Conservation (phyloP, 2,329 filamentous ascomycete species). For the Peltaster fructicola region DNA sequence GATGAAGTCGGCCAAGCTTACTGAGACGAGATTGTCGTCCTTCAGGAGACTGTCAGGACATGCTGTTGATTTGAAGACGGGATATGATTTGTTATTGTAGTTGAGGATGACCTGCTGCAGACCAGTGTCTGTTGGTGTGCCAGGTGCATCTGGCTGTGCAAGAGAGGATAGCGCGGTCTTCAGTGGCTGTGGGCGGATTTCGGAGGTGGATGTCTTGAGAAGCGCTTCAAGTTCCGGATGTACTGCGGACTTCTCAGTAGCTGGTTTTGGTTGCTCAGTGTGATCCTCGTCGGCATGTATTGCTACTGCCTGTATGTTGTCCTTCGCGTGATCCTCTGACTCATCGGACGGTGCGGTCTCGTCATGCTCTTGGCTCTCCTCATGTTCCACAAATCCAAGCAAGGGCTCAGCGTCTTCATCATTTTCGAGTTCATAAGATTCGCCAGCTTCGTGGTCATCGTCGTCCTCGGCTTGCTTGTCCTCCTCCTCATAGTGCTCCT, state of each 20-base stretch:
- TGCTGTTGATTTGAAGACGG: slow-evolving; percentile 38
- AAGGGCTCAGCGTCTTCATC: too few species aligned
- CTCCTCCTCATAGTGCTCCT: too few species aligned
- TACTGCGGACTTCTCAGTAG: too few species aligned
- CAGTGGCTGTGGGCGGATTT: background rate
- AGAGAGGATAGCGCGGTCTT: slow-evolving; percentile 2
- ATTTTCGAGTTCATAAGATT: too few species aligned
- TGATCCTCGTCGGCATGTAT: too few species aligned
- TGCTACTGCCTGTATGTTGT: too few species aligned
- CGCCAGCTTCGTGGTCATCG: background rate
- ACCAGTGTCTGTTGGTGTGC: slow-evolving; percentile 19
- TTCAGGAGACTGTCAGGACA: slow-evolving; percentile 38
- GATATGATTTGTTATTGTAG: slow-evolving; percentile 39
- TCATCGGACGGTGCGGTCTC: too few species aligned
- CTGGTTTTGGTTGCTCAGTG: too few species aligned
- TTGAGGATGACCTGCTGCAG: slow-evolving; percentile 33
- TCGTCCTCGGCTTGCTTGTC: too few species aligned
- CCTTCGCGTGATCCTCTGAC: too few species aligned
- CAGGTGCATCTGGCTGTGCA: slow-evolving; percentile 11
- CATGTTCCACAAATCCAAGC: too few species aligned
- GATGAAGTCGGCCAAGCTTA: slow-evolving; percentile 38
- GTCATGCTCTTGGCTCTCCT: too few species aligned
- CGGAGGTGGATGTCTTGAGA: slow-evolving; percentile 2
- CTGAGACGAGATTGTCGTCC: slow-evolving; percentile 36
- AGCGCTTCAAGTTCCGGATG: slow-evolving; percentile 4